phyloP scores from a whole-genome alignment of 345 rosid genomes.

The Gossypium anomalum region DNA sequence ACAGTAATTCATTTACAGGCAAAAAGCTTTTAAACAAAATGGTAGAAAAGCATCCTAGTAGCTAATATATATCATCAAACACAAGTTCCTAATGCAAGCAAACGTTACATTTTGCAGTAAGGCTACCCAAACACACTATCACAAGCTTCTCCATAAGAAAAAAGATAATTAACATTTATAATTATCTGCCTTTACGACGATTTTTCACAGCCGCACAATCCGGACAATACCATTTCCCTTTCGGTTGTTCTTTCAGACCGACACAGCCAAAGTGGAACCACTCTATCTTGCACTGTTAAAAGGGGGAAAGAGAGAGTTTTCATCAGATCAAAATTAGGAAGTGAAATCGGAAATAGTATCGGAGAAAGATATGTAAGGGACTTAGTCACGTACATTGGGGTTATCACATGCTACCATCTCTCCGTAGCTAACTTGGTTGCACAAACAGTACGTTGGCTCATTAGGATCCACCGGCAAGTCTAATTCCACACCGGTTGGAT shows the following conservation, averaged over 20 bases:
- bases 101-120: neutral
- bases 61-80: neutral
- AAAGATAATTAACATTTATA: neutral
- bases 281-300: constrained; percentile 87
- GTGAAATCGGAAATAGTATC: neutral
- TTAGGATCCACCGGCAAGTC: constrained; percentile 96
- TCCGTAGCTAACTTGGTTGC: constrained; percentile 97
- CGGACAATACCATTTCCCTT: constrained; percentile 93
- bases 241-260: constrained; percentile 80
- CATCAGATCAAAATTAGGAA: constrained; percentile 13
- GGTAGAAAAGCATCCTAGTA: neutral
- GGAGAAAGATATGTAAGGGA: neutral
- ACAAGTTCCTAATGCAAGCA: neutral
- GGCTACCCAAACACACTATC: neutral
- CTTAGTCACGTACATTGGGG: constrained; percentile 50
- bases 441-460: constrained; percentile 90
- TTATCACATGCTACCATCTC: constrained; percentile 98
- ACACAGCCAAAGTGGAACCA: constrained; percentile 99
- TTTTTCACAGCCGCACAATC: constrained; percentile 65
- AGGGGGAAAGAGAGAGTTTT: neutral
- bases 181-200: constrained; percentile 67
- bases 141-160: neutral
- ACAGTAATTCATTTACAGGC: neutral
- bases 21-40: neutral
- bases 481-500: constrained; percentile 74